Evolutionary conservation across 208 protist species (phyloP), one percentile per base, ranked within the genome.

Genomic region (Sergeia podlipaevii): DNA sequence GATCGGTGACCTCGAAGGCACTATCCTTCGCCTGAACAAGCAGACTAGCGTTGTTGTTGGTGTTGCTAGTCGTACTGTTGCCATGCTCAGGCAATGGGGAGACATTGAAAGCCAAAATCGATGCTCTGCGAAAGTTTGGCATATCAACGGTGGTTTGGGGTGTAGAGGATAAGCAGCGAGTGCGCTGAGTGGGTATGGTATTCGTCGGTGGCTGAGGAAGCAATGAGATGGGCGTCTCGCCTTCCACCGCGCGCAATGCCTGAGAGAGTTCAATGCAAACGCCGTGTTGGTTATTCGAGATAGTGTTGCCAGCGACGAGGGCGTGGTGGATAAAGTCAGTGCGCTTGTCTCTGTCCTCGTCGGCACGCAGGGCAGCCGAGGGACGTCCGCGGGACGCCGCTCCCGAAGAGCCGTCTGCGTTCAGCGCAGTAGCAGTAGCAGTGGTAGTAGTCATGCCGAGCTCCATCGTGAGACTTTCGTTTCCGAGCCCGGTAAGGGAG

Each of bases 221-320:
- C 51, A n/a, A 26, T 29, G 33, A 49, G 4, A 20, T 37, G 11
- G 10, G 36, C 11, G 3, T 43, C 3, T 47, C 28, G 7, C 27
- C 27, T 11, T 47, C 32, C 8, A 21, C 49, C 1, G 63, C 67
- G 23, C 63, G 66, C 23, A 78, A 36, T 11, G 27, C 29, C 24
- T 85, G 72, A 36, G 62, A 77, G n/a, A 80, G 21, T 49, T 85
- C 72, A 0, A 80, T 21, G 36, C 55, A 61, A 7, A 80, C 60
- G 42, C 77, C 72, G 44, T 74, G 70, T 6, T 34, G 26, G 20
- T 80, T 85, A 36, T 34, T 26, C 0, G 42, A 34, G 42, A 85
- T 73, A 27, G 49, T 51, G 47, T 85, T 85, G 28, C 64, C 65
- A 0, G 62, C 38, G 15, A 85, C 50, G 39, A 58, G 53, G 15